Evolutionary conservation across 2,329 filamentous ascomycete species (phyloP).

Genomic region (Didymellaceae sp.): DNA sequence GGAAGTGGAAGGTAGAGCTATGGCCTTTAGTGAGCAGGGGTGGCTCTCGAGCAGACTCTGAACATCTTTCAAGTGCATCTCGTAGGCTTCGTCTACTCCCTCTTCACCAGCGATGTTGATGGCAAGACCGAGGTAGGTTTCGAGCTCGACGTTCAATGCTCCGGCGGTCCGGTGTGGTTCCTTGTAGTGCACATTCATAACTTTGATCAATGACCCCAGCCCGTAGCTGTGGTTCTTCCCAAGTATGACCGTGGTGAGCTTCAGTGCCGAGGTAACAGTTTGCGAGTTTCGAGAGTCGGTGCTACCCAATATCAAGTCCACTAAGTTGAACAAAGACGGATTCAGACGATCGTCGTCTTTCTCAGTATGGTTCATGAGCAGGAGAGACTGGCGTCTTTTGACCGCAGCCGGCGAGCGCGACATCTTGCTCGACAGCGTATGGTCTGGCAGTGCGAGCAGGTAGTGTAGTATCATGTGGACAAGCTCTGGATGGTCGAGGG

Average conservation of each 20-base stretch:
- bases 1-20: slow-evolving; percentile 67
- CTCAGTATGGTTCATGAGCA: slow-evolving; percentile 80
- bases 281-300: slow-evolving; percentile 84
- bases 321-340: slow-evolving; percentile 88
- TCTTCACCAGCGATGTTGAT: slow-evolving; percentile 71
- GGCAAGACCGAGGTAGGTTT: slow-evolving; percentile 73
- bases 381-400: slow-evolving; percentile 85
- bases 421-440: slow-evolving; percentile 41
- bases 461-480: slow-evolving; percentile 94
- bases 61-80: slow-evolving; percentile 73
- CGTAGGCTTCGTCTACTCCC: slow-evolving; percentile 76
- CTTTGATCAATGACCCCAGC: slow-evolving; percentile 75
- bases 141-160: slow-evolving; percentile 76
- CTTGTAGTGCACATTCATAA: slow-evolving; percentile 63
- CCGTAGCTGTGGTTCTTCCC: slow-evolving; percentile 89
- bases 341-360: slow-evolving; percentile 77
- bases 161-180: slow-evolving; percentile 70
- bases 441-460: slow-evolving; percentile 79
- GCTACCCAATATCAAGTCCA: slow-evolving; percentile 87
- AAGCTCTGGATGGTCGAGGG: slow-evolving; percentile 90
- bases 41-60: slow-evolving; percentile 73
- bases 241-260: slow-evolving; percentile 84
- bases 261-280: slow-evolving; percentile 87
- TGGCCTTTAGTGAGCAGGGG: slow-evolving; percentile 72
- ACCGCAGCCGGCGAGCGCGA: slow-evolving; percentile 65